Base-by-base conservation (phyloP, 495 filamentous ascomycete genomes). In the Penicillium herquei region DNA sequence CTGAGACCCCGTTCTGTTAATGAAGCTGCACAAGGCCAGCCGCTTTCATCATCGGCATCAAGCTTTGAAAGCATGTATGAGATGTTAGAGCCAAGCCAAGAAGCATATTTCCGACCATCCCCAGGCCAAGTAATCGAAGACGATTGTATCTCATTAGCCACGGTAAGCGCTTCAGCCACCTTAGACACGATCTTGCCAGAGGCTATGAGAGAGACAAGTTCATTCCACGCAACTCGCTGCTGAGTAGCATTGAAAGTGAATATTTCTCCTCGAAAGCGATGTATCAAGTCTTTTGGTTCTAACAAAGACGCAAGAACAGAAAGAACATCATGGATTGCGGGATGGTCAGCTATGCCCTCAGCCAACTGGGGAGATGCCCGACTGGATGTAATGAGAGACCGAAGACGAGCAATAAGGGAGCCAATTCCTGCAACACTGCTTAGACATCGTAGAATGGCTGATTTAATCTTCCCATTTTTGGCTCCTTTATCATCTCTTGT, bases 21-120 rank as follows among this genome's bases (percentile, higher is more conserved):
- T 39, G 84, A 78, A 42, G 84, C 78, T 18, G 81, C 78, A 33
- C 81, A 66, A 55, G 82, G 86, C 74, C 76, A 78, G 2, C 56
- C 68, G 18, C 69, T 68, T 32, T 79, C 75, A 30, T 82, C 70
- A 21, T 74, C 60, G 4, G 55, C 40, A 3, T 55, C 51, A 17
- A 68, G 54, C 12, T 76, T 68, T 39, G 68, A 68, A 26, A 73
- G 68, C 71, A 87, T 81, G 17, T 71, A 52, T 12, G 77, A 76
- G 39, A 92, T 76, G 60, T 85, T 90, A n/a, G 40, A 52, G n/a
- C 87, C 91, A 11, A 97, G 69, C 94, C 95, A 98, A 5, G 69
- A 60, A 8, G 81, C 75, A 74, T 88, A 98, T 9, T 78, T 58
- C 41, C 69, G 70, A 0, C 85, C 84, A 65, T 87, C 80, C 7